These are phyloP conservation scores for Dothideomycetes sp. DNA, from an alignment of 2,329 filamentous ascomycete species.

Conservation along the genomic window DNA sequence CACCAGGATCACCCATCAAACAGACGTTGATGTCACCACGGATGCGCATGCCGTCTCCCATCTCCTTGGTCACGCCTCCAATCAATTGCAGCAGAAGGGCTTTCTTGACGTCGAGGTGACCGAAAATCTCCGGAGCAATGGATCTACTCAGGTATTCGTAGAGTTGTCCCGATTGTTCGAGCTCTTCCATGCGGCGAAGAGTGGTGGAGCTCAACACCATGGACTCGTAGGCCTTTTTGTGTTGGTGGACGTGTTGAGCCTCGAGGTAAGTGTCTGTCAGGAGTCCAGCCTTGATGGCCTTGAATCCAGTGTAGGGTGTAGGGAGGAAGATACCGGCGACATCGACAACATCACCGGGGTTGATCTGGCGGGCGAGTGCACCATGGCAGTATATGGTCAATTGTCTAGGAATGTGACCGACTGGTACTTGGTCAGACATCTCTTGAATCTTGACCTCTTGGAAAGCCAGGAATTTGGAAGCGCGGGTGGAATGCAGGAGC, in stretches of 20 bases:
- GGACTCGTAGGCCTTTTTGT: slow-evolving; percentile 97
- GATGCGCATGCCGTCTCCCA: slow-evolving; percentile 97
- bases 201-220: slow-evolving; percentile 74
- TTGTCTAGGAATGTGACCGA: slow-evolving; percentile 90
- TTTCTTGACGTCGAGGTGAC: slow-evolving; percentile 96
- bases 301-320: slow-evolving; percentile 97
- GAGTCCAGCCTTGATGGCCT: slow-evolving; percentile 91
- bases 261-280: slow-evolving; percentile 95
- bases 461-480: slow-evolving; percentile 94
- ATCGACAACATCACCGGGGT: slow-evolving; percentile 89
- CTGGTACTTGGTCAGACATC: slow-evolving; percentile 97
- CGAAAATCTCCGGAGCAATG: slow-evolving; percentile 94
- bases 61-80: slow-evolving; percentile 90
- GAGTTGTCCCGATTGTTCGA: slow-evolving; percentile 76
- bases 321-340: slow-evolving; percentile 92
- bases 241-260: slow-evolving; percentile 84
- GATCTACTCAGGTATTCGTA: slow-evolving; percentile 94
- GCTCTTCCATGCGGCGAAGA: slow-evolving; percentile 74
- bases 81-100: slow-evolving; percentile 90
- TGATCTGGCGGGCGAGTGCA: slow-evolving; percentile 74
- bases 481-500: slow-evolving; percentile 80
- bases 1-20: slow-evolving; percentile 98
- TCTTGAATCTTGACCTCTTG: slow-evolving; percentile 99
- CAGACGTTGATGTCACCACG: slow-evolving; percentile 98
- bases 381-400: slow-evolving; percentile 86